These are phyloP conservation scores for Puccinia hordei DNA, from an alignment of 1,284 basidiomycete species.

Conservation along the genomic window DNA sequence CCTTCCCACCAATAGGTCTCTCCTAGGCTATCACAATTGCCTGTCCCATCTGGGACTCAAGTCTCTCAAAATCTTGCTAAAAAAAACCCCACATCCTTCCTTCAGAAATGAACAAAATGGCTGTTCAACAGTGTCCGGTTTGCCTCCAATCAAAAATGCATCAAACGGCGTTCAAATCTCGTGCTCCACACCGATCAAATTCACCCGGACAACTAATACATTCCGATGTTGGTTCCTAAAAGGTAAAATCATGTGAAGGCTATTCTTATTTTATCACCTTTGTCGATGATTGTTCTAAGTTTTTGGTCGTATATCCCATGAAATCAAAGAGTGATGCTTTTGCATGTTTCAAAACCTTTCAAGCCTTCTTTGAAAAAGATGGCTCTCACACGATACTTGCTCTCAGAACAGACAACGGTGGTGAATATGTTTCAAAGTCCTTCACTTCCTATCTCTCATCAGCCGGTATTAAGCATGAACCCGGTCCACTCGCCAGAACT, in stretches of 20 bases:
- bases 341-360: no score
- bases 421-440: conserved; percentile 1
- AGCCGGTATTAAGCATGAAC: conserved; percentile 5
- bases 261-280: no score
- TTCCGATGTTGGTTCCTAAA: no score
- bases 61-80: no score
- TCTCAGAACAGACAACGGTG: background rate
- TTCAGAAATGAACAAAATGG: conserved; percentile 6
- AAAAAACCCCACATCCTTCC: background rate
- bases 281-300: no score
- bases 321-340: no score
- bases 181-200: background rate
- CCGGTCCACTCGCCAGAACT: conserved; percentile 25
- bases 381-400: conserved; percentile 50
- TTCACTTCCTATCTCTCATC: background rate
- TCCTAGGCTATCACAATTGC: no score
- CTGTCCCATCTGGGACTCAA: background rate
- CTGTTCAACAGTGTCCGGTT: conserved; percentile 4
- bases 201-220: conserved; percentile 2
- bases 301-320: no score
- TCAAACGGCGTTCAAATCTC: background rate
- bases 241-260: no score
- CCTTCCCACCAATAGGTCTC: background rate
- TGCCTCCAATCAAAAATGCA: conserved; percentile 30
- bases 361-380: conserved; percentile 55